Evolutionary conservation across 2,329 filamentous ascomycete species (phyloP), one percentile per base, ranked within the genome.

Genomic region (Cladosporium sp.): DNA sequence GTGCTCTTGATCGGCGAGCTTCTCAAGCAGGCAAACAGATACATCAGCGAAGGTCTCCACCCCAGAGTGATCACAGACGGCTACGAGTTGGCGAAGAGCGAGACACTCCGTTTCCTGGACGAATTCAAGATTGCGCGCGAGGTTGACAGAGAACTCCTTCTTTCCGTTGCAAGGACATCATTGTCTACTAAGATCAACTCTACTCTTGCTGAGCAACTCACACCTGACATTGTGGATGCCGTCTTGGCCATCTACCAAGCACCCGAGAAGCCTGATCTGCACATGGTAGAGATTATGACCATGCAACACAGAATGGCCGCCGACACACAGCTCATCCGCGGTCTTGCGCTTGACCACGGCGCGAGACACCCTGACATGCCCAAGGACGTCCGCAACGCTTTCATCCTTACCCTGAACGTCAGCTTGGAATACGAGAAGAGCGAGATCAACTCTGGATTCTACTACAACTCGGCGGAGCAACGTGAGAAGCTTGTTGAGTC

Each of bases 211-310:
- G 87, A 92, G 73, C 90, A 92, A 74, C 86, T 99, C 62, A 97
- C 92, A 0, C 92, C 94, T 59, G 89, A 91, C 69, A 96, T 99
- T 70, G 94, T 97, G 70, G 94, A 99, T 73, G 90, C 94, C 60
- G 94, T 99, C 50, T 86, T 99, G 59, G 85, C 94, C 64, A 99
- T 99, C 74, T 92, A 97, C 80, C 84, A 92, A 74, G 81, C 90
- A 17, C 90, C 90, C 25, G 86, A 85, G 63, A 97, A 97, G 80
- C 95, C 95, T 59, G 94, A 99, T 77, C 78, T 99, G 71, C 93
- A 97, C 81, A 99, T 99, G 94, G 84, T 99, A 66, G 94, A 99
- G 78, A 97, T 99, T 70, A 99, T 99, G 94, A 97, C 96, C 75
- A 97, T 99, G 93, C 94, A 99, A 80, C 94, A 99, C 80, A 89